These are phyloP conservation scores for Paecilomyces fulvus DNA, from an alignment of 2,329 filamentous ascomycete species.

Conservation along the genomic window DNA sequence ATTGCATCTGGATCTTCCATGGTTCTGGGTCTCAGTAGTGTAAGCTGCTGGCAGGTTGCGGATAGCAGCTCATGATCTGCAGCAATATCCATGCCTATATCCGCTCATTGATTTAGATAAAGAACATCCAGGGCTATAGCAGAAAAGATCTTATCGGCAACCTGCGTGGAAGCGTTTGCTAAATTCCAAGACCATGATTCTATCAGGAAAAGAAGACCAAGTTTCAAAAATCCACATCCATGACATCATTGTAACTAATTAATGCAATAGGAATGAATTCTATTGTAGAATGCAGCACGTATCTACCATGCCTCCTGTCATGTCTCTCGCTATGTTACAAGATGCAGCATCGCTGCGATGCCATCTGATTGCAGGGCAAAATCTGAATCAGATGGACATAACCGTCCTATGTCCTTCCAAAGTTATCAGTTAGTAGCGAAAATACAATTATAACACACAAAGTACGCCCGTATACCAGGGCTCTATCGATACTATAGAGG, in stretches of 20 bases:
- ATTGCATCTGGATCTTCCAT: too few species aligned
- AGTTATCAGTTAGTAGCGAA: background rate
- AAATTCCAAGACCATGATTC: too few species aligned
- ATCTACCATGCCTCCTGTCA: background rate
- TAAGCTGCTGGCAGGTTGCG: too few species aligned
- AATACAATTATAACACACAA: background rate
- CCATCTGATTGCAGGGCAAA: background rate
- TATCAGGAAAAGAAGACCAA: too few species aligned
- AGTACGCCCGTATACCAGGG: background rate
- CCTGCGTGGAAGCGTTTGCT: too few species aligned
- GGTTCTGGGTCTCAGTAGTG: too few species aligned
- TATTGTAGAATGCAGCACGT: background rate
- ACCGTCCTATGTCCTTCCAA: background rate
- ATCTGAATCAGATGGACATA: background rate
- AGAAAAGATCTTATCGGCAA: too few species aligned
- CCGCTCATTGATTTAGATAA: too few species aligned
- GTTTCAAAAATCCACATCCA: background rate
- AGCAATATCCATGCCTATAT: too few species aligned
- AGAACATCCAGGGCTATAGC: too few species aligned
- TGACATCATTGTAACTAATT: background rate
- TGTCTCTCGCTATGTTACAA: background rate
- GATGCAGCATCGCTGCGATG: background rate
- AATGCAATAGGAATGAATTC: background rate
- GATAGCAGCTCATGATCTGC: too few species aligned
- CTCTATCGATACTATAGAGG: background rate